Evolutionary conservation across 805 yeast species (phyloP).

Genomic region (Saccharomycopsis malanga): DNA sequence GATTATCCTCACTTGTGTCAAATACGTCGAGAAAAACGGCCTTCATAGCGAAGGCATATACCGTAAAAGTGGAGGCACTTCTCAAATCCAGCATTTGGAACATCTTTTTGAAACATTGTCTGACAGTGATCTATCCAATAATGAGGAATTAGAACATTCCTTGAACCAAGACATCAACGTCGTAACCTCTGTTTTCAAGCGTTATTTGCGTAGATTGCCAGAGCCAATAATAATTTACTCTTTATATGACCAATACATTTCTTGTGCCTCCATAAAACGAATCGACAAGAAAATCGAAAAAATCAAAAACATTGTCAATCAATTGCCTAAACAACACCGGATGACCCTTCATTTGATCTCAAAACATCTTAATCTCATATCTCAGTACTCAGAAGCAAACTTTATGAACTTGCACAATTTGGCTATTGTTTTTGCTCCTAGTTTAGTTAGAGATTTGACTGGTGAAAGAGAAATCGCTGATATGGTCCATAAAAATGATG

Average conservation of each 20-base stretch:
- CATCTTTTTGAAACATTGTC: slow-evolving; percentile 29
- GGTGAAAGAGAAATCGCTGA: slow-evolving; percentile 82
- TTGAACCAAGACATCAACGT: slow-evolving; percentile 62
- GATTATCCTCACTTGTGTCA: slow-evolving; percentile 62
- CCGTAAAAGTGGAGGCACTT: slow-evolving; percentile 78
- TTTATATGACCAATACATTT: slow-evolving; percentile 59
- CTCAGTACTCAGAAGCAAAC: slow-evolving; percentile 45
- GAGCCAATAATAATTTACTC: slow-evolving; percentile 75
- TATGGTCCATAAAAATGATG: slow-evolving; percentile 71
- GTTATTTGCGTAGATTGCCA: slow-evolving; percentile 78
- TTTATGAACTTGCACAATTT: slow-evolving; percentile 80
- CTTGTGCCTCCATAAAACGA: slow-evolving; percentile 33
- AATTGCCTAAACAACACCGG: slow-evolving; percentile 63
- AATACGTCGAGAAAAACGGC: slow-evolving; percentile 73
- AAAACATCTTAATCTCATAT: slow-evolving; percentile 58
- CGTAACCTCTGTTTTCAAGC: slow-evolving; percentile 76
- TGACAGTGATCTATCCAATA: slow-evolving; percentile 25
- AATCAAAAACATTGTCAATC: slow-evolving; percentile 39
- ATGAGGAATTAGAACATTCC: slow-evolving; percentile 35
- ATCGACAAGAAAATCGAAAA: slow-evolving; percentile 34
- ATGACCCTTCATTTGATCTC: slow-evolving; percentile 49
- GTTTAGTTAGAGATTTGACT: slow-evolving; percentile 68
- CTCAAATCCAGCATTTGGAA: slow-evolving; percentile 43
- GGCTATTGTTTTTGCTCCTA: slow-evolving; percentile 92
- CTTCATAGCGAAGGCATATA: slow-evolving; percentile 80